phyloP scores from a whole-genome alignment of 2,329 filamentous ascomycete genomes.

The Stemphylium vesicarium region DNA sequence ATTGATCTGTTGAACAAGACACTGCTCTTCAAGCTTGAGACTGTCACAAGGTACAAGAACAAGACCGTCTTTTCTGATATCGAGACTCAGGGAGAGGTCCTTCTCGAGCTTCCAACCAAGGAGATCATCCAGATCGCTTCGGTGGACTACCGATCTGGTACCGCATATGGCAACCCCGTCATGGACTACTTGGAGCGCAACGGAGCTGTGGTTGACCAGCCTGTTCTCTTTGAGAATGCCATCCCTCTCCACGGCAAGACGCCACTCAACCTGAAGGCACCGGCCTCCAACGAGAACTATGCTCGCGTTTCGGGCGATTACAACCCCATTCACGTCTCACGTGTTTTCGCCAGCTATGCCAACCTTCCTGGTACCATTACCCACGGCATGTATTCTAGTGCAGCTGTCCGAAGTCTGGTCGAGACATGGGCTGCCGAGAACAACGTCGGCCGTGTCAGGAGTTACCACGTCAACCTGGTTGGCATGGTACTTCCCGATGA shows the following conservation, averaged over 20 bases:
- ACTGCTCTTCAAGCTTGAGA: slow-evolving; percentile 93
- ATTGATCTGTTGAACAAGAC: slow-evolving; percentile 91
- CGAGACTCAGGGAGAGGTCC: slow-evolving; percentile 88
- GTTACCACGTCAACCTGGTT: slow-evolving; percentile 95
- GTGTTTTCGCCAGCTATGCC: slow-evolving; percentile 94
- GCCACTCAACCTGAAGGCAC: slow-evolving; percentile 85
- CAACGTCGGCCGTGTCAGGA: slow-evolving; percentile 94
- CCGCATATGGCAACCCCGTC: slow-evolving; percentile 94
- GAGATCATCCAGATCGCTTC: slow-evolving; percentile 97
- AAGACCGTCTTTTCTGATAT: slow-evolving; percentile 89
- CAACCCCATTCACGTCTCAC: slow-evolving; percentile 98
- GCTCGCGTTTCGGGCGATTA: slow-evolving; percentile 97
- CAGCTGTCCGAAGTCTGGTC: slow-evolving; percentile 91
- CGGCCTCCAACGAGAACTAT: slow-evolving; percentile 96
- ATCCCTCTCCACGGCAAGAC: slow-evolving; percentile 95
- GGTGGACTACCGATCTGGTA: slow-evolving; percentile 90
- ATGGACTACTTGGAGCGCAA: slow-evolving; percentile 94
- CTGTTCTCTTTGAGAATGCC: slow-evolving; percentile 94
- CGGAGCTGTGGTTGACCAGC: slow-evolving; percentile 91
- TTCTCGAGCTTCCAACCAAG: slow-evolving; percentile 94
- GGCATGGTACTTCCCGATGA: slow-evolving; percentile 99
- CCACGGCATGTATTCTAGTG: slow-evolving; percentile 99
- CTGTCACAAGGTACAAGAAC: slow-evolving; percentile 92
- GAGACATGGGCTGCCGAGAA: slow-evolving; percentile 99
- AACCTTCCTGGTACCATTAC: slow-evolving; percentile 97